A percentile compares a stretch with the other conserved stretches of the same genome.
Conservation (phyloP, 129 eudicot genomes). For the Artemisia tridentata region DNA sequence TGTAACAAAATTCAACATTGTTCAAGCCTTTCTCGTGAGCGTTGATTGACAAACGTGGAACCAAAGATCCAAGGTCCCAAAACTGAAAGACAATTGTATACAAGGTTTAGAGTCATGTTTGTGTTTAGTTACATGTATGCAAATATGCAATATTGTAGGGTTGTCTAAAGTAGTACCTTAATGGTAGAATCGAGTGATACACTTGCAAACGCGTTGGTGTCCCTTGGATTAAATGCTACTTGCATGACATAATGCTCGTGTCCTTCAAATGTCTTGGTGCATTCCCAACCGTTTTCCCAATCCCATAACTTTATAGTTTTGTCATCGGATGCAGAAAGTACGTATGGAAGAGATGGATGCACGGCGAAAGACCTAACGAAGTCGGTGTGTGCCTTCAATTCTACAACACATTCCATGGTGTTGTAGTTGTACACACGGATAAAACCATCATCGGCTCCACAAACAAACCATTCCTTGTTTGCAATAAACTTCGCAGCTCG, state of each 20-base stretch:
- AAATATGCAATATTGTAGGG: no score
- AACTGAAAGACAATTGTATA: constrained; percentile 35
- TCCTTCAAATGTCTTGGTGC: no score
- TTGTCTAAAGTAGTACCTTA: no score
- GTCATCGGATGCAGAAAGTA: constrained; percentile 53
- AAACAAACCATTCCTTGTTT: constrained; percentile 48
- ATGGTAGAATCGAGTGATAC: no score
- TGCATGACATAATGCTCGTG: no score
- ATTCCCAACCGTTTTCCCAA: no score
- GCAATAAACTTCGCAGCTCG: neutral
- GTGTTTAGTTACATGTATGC: neutral
- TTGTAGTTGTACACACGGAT: constrained; percentile 57
- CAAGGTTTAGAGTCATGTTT: neutral
- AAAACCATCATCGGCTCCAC: constrained; percentile 48
- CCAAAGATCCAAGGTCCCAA: constrained; percentile 81
- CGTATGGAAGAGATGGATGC: no score
- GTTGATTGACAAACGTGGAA: constrained; percentile 60
- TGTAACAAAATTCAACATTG: constrained; percentile 64
- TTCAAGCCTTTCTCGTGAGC: constrained; percentile 79
- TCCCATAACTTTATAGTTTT: no score
- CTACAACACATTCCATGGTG: neutral
- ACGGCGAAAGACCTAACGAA: no score
- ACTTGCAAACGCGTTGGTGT: no score
- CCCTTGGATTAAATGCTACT: no score
- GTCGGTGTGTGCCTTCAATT: no score